Base-by-base conservation (phyloP, 192 early-diverging fungal genomes). In the Backusella morwellensis region DNA sequence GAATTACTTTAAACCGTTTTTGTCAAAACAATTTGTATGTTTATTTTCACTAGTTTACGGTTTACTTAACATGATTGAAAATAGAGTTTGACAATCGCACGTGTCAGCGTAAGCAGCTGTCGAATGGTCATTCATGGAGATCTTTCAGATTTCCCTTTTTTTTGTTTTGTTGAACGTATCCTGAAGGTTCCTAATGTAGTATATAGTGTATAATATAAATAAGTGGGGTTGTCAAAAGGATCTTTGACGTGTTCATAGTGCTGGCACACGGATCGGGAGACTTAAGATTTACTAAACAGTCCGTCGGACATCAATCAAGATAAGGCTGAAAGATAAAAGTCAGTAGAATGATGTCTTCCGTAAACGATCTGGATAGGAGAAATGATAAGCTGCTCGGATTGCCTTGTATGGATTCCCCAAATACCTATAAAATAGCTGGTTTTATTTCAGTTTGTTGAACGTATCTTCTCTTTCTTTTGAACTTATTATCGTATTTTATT, bases 341-440 rank as follows among this genome's bases (percentile, higher is more conserved):
- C 29, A 72, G 32, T 70, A 40, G 35, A 36, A 40, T 70, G 68
- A 70, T 70, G 41, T 5, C 23, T 71, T 71, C 67, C 35, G 67
- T 72, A 26, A 4, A 50, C 29, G 70, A 72, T 72, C 26, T 41
- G 40, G 40, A 44, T 42, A 71, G 36, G 36, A 71, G 23, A 71
- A 71, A 71, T 42, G 41, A 71, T 29, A 71, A 72, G 38, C 35
- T 63, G 38, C 36, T 38, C 35, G 68, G 35, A 41, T 70, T 70
- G 9, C 68, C 68, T 23, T 70, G 68, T 70, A 41, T 70, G 38
- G 68, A 9, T 21, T 70, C 21, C 23, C 68, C 68, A 70, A 38
- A 41, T 23, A 70, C 68, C 21, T 69, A 21, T 36, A 69, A 69
- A 69, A 69, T 21, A 40, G 3, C 34, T 35, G 5, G 9, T 12